Evolutionary conservation across 108 stramenopile genomes (phyloP), one percentile per base, ranked within the genome.

Genomic region (Stephanodiscus triporus): DNA sequence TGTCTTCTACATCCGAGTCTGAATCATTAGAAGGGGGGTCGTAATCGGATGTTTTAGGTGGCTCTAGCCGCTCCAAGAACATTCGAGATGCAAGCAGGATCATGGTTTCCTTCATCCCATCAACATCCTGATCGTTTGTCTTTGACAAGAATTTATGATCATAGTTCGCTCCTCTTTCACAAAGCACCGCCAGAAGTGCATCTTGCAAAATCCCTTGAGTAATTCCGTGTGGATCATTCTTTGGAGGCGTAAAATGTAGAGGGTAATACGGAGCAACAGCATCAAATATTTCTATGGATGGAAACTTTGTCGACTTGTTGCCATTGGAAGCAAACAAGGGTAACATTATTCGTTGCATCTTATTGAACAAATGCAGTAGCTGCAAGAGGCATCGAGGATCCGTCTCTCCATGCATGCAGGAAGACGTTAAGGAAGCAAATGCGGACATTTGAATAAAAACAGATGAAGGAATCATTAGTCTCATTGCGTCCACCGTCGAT

Each of bases 341-440:
- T 19, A 75, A 16, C 63, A 84, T 60, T 9, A 67, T 51, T 61
- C 37, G 50, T 72, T 91, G 94, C 48, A 86, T 60, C n/a, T 68
- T 49, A 63, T 89, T 70, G 45, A 95, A 61, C 49, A 95, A 61
- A 11, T 73, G 57, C 20, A 95, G 77, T 17, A 95, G 65, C 62
- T 95, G 94, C 73, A 86, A 58, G 7, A 95, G 66, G 67, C 94
- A 95, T 24, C 94, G 89, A 37, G 94, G 94, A 84, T 95, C 94
- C 3, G 94, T 92, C 63, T 95, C 94, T 9, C 91, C 94, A 37
- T 87, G 85, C n/a, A 95, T 66, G 68, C 94, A 95, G n/a, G 73
- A 78, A 26, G 88, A 63, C 23, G 80, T 54, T 50, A 92, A 86
- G 14, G 66, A 71, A 5, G 80, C 82, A 68, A 91, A 94, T 36